Evolutionary conservation across 2,329 filamentous ascomycete species (phyloP).

Genomic region (Neophaeococcomyces aloes): DNA sequence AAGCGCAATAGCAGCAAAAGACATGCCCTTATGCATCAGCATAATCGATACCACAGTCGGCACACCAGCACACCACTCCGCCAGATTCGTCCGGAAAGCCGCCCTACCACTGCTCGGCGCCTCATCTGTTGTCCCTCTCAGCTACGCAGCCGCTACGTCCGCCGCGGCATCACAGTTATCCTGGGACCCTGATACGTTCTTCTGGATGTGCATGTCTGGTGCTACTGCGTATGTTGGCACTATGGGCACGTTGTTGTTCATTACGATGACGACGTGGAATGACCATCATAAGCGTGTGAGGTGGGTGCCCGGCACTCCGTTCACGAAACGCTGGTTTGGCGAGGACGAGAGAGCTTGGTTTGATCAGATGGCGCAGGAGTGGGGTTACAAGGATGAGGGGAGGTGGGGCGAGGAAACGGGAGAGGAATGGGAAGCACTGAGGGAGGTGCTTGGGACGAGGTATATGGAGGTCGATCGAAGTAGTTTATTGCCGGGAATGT

Average conservation of each 20-base stretch:
- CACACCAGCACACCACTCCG: constrained; percentile 33
- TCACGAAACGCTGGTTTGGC: constrained; percentile 72
- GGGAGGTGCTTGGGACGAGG: constrained; percentile 69
- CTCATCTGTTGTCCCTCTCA: constrained; percentile 29
- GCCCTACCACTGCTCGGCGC: constrained; percentile 32
- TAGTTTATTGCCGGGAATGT: constrained; percentile 88
- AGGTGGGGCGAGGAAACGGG: constrained; percentile 84
- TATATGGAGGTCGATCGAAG: constrained; percentile 86
- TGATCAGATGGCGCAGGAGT: constrained; percentile 75
- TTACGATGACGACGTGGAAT: constrained; percentile 77
- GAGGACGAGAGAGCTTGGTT: constrained; percentile 84
- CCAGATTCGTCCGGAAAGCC: constrained; percentile 35
- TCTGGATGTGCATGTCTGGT: constrained; percentile 66
- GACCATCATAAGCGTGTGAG: constrained; percentile 92
- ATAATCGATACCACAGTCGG: constrained; percentile 56
- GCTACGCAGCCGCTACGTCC: constrained; percentile 56
- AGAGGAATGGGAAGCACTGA: constrained; percentile 74
- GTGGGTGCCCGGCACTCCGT: constrained; percentile 71
- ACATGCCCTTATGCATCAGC: constrained; percentile 66
- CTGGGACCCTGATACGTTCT: constrained; percentile 68
- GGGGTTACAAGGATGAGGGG: constrained; percentile 77
- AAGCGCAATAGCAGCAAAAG: constrained; percentile 66
- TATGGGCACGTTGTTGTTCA: constrained; percentile 68
- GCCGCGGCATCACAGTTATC: constrained; percentile 49
- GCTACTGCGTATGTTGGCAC: constrained; percentile 75